Evolutionary conservation across 1,139 yeast species (phyloP).

Genomic region (Yamadazyma mexicana): DNA sequence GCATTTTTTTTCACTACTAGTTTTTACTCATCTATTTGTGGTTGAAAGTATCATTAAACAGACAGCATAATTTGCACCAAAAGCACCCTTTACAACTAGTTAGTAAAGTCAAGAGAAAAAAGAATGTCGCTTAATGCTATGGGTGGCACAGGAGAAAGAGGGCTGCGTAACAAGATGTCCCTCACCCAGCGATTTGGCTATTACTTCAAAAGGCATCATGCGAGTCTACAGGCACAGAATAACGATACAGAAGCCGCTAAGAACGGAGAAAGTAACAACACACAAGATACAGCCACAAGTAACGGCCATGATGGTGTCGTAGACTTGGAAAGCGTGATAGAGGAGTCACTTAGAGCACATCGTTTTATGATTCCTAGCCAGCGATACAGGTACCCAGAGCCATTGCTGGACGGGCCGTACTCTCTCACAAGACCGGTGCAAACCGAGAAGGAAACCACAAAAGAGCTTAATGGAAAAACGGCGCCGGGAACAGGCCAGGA

Average conservation of each 20-base stretch:
- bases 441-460: no score
- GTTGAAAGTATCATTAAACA: neutral
- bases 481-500: no score
- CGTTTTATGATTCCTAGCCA: neutral
- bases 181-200: neutral
- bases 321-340: neutral
- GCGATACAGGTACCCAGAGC: neutral
- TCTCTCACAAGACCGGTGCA: no score
- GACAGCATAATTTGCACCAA: neutral
- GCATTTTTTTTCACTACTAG: slow-evolving; percentile 1
- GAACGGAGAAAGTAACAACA: neutral
- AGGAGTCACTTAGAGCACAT: neutral
- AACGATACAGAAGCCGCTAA: neutral
- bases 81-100: no score
- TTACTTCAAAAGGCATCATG: neutral
- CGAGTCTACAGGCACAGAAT: neutral
- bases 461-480: no score
- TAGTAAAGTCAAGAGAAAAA: no score
- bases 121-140: neutral
- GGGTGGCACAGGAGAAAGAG: neutral
- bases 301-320: neutral
- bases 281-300: neutral
- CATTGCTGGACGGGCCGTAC: no score
- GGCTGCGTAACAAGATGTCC: neutral
- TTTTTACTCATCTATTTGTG: slow-evolving; percentile 3